A percentile compares a stretch with the other conserved stretches of the same genome.
Evolutionary conservation across 2,329 filamentous ascomycete genomes (phyloP).

Genomic region (Alternaria incomplexa): DNA sequence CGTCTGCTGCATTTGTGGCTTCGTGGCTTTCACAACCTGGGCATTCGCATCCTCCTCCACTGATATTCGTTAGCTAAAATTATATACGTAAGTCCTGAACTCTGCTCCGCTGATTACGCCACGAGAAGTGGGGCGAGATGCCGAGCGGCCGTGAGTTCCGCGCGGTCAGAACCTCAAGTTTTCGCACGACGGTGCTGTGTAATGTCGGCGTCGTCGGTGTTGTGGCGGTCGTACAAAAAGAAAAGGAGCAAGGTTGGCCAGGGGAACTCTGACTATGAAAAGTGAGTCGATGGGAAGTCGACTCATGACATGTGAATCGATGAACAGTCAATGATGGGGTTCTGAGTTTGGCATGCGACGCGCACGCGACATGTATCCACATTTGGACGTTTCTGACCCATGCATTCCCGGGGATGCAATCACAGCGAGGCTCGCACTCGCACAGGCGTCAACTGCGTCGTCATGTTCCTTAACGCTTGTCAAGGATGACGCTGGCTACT

Average conservation of each 20-base stretch:
- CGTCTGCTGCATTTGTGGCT: constrained; percentile 4
- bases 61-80: not conserved
- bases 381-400: constrained; percentile 11
- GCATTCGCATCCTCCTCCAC: not conserved
- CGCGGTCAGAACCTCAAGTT: not conserved
- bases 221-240: not conserved
- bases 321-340: not conserved
- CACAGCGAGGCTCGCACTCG: constrained; percentile 3
- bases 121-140: constrained; percentile 11
- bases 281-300: not conserved
- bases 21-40: constrained; percentile 2
- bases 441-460: constrained; percentile 21
- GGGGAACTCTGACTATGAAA: not conserved
- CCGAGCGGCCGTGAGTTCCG: constrained; percentile 5
- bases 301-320: not conserved
- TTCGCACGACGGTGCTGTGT: not conserved
- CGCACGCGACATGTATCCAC: constrained; percentile 23
- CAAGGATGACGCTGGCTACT: constrained; percentile 12
- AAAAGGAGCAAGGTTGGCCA: not conserved
- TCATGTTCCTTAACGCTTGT: constrained; percentile 23
- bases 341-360: not conserved
- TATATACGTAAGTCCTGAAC: constrained; percentile 5
- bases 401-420: not conserved
- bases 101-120: constrained; percentile 10
- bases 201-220: not conserved